These are phyloP conservation scores for Aspergillus melleus DNA, from an alignment of 2,329 filamentous ascomycete genomes.

Conservation along the genomic window DNA sequence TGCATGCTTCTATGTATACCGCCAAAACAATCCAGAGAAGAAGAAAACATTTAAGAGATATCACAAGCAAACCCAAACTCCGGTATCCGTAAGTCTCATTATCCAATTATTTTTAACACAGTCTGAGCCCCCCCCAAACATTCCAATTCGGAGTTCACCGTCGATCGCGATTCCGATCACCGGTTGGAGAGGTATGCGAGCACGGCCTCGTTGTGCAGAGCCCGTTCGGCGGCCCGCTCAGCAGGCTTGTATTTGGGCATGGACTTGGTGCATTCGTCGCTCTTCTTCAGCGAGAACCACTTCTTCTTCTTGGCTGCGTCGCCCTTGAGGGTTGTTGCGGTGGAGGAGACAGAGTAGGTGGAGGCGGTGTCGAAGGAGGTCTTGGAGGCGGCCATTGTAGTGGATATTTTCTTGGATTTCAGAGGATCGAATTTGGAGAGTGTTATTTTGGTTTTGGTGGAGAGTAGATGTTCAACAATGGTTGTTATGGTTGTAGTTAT, in stretches of 20 bases:
- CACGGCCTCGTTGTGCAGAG: slow-evolving; percentile 23
- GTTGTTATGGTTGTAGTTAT: not conserved
- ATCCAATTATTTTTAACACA: not conserved
- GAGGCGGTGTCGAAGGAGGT: slow-evolving; percentile 20
- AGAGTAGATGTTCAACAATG: not conserved
- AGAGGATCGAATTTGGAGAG: not conserved
- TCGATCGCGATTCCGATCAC: slow-evolving; percentile 19
- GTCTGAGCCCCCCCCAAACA: no score
- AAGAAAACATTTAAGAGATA: not conserved
- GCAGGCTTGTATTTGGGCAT: not conserved
- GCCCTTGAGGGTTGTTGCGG: slow-evolving; percentile 26
- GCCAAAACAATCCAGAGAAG: slow-evolving; percentile 33
- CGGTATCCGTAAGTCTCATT: slow-evolving; percentile 29
- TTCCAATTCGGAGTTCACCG: not conserved
- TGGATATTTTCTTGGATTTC: slow-evolving; percentile 12
- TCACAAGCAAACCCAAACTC: not conserved
- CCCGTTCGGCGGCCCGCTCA: slow-evolving; percentile 7
- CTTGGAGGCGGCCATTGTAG: slow-evolving; percentile 12
- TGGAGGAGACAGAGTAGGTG: slow-evolving; percentile 24
- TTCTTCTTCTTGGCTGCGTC: slow-evolving; percentile 9
- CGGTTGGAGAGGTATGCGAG: slow-evolving; percentile 25
- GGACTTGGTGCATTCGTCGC: not conserved
- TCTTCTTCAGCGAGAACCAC: slow-evolving; percentile 3
- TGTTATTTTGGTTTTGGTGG: slow-evolving; percentile 3
- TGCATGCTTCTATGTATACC: slow-evolving; percentile 38